Conservation (phyloP, 2,329 filamentous ascomycete species). For the Annulohypoxylon truncatum region DNA sequence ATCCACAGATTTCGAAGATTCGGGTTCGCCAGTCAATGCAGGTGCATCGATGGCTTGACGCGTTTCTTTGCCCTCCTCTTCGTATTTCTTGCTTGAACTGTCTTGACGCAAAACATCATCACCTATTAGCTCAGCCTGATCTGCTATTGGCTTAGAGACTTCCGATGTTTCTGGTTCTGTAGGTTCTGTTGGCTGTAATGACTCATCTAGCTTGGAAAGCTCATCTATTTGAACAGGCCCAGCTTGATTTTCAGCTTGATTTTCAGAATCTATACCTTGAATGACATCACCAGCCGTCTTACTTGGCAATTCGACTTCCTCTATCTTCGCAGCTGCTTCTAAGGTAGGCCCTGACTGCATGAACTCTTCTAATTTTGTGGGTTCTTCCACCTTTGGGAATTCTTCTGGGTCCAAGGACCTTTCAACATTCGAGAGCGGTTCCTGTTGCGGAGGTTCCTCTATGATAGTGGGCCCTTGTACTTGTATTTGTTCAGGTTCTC, state of each 20-base stretch:
- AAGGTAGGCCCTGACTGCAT: neutral
- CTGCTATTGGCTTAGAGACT: constrained; percentile 8
- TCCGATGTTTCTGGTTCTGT: constrained; percentile 12
- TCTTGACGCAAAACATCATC: constrained; percentile 30
- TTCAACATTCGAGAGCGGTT: neutral
- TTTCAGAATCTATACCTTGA: neutral
- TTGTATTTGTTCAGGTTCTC: neutral
- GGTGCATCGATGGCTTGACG: constrained; percentile 23
- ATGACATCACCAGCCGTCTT: neutral
- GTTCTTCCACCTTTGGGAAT: neutral
- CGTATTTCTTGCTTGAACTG: constrained; percentile 38
- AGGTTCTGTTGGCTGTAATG: constrained; percentile 11
- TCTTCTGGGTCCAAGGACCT: neutral
- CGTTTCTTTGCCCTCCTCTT: constrained; percentile 39
- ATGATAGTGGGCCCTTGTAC: neutral
- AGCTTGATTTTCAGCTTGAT: neutral
- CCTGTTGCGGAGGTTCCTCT: neutral
- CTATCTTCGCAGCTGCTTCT: neutral
- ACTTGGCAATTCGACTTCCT: neutral
- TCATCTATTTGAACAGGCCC: constrained; percentile 13
- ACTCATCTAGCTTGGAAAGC: constrained; percentile 3
- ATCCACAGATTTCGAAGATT: constrained; percentile 15
- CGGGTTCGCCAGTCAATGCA: constrained; percentile 16
- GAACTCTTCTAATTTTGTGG: neutral
- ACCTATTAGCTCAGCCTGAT: constrained; percentile 25